Conservation (phyloP, 1,284 basidiomycete species). For the Puccinia novopanici region DNA sequence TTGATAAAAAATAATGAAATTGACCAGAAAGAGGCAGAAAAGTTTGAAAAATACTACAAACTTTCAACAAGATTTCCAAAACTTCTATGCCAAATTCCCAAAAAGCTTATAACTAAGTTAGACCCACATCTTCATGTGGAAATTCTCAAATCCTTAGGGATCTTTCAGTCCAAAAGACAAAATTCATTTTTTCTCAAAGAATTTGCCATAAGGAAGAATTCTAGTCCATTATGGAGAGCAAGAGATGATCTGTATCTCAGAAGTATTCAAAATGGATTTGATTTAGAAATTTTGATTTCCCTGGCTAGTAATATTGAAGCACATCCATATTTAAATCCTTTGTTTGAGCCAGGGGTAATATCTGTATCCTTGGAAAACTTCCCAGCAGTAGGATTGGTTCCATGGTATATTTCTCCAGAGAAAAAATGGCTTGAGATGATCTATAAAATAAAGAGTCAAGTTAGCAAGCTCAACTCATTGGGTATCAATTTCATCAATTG, state of each 20-base stretch:
- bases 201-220: not conserved
- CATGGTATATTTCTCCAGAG: not conserved
- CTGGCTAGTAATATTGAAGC: not conserved
- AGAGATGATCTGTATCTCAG: not conserved
- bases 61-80: slow-evolving; percentile 2
- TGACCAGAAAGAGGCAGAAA: not conserved
- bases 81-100: too few relatives aligned
- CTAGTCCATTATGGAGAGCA: not conserved
- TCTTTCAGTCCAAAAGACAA: slow-evolving; percentile 1
- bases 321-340: not conserved
- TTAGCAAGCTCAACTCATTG: too few relatives aligned
- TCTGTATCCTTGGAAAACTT: too few relatives aligned
- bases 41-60: not conserved
- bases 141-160: not conserved
- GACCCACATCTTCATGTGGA: not conserved
- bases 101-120: too few relatives aligned
- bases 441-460: too few relatives aligned
- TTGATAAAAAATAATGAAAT: not conserved
- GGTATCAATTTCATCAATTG: too few relatives aligned
- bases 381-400: too few relatives aligned
- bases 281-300: not conserved
- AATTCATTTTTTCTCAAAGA: not conserved
- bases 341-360: too few relatives aligned
- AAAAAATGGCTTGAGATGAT: not conserved
- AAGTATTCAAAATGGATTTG: not conserved